These are phyloP conservation scores for Saussurea involucrata DNA, from an alignment of 129 eudicot genomes.

Conservation along the genomic window DNA sequence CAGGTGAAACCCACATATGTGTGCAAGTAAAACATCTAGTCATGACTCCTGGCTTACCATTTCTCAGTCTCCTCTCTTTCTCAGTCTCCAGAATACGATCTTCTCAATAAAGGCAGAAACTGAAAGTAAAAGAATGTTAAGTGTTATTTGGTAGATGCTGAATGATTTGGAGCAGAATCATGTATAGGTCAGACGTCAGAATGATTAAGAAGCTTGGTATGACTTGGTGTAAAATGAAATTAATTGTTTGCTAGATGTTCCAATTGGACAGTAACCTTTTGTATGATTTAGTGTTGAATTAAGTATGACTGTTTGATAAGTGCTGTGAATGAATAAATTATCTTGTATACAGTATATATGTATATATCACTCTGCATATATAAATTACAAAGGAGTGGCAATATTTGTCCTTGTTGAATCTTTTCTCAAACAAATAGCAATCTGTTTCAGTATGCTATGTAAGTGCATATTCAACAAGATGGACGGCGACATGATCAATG, in stretches of 20 bases:
- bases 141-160: neutral
- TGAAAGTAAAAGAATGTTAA: constrained; percentile 9
- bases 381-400: neutral
- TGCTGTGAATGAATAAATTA: neutral
- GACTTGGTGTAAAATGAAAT: neutral
- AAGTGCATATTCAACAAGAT: too few species aligned
- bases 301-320: neutral
- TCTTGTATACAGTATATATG: too few species aligned
- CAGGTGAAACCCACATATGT: neutral
- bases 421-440: too few species aligned
- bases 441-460: too few species aligned
- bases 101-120: constrained; percentile 8
- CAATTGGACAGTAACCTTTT: neutral
- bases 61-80: constrained; percentile 3
- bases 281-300: neutral
- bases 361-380: neutral
- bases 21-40: constrained; percentile 1
- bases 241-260: neutral
- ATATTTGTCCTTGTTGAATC: too few species aligned
- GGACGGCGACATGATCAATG: too few species aligned
- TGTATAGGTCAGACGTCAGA: neutral
- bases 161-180: neutral
- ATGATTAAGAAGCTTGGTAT: neutral
- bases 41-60: constrained; percentile 18
- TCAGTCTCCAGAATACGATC: neutral